Evolutionary conservation across 1,284 basidiomycete species (phyloP).

Genomic region (Clitocybe nebularis): DNA sequence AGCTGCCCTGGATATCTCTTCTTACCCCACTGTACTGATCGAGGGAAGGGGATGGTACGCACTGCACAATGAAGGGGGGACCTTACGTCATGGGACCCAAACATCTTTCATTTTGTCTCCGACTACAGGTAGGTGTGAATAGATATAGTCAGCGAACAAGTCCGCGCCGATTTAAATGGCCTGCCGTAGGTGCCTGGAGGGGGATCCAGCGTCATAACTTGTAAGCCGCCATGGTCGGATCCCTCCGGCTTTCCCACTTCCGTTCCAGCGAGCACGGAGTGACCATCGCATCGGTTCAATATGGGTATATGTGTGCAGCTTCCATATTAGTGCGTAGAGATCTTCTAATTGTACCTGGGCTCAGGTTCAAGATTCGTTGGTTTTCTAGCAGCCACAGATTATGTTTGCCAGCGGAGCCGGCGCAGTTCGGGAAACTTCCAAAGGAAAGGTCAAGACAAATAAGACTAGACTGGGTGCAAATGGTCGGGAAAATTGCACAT

Average conservation of each 20-base stretch:
- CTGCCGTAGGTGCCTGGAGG: neutral
- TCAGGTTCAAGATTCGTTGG: too few species aligned
- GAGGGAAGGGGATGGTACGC: too few species aligned
- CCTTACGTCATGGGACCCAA: too few species aligned
- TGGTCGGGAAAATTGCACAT: constrained; percentile 2
- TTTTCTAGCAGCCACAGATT: too few species aligned
- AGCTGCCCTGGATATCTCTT: too few species aligned
- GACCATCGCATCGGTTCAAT: constrained; percentile 13
- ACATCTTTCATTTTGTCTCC: too few species aligned
- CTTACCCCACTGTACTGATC: too few species aligned
- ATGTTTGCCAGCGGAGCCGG: constrained; percentile 16
- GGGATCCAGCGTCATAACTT: constrained; percentile 4
- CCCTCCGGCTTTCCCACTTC: constrained; percentile 13
- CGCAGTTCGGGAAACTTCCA: constrained; percentile 19
- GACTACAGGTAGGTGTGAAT: too few species aligned
- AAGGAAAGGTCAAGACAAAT: constrained; percentile 12
- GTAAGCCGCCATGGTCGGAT: constrained; percentile 14
- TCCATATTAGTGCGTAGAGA: constrained; percentile 10
- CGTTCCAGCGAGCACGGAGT: constrained; percentile 21
- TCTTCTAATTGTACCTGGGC: constrained; percentile 16
- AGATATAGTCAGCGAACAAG: too few species aligned
- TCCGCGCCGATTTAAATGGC: too few species aligned
- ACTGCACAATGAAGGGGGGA: too few species aligned
- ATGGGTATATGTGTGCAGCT: constrained; percentile 11
- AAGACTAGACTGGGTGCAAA: constrained; percentile 3